Percentiles rank a stretch among this genome's conserved stretches.
These are phyloP conservation scores for Hanseniaspora singularis DNA, from an alignment of 805 yeast species.

Conservation along the genomic window DNA sequence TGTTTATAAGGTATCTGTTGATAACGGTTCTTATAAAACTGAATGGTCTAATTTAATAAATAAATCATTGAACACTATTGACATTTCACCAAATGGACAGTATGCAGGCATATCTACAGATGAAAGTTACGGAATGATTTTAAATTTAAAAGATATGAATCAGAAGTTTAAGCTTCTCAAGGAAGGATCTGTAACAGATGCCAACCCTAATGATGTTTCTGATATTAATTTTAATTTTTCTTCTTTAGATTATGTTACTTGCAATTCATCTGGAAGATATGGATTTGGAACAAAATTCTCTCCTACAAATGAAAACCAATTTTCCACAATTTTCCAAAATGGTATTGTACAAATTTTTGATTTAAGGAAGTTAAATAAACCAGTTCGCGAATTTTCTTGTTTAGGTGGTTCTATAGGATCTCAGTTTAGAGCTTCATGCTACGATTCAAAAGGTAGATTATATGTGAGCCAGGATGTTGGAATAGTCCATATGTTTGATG, in stretches of 20 bases:
- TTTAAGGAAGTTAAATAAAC: constrained; percentile 45
- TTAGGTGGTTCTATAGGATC: constrained; percentile 49
- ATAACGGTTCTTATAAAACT: neutral
- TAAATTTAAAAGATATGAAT: neutral
- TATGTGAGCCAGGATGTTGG: constrained; percentile 2
- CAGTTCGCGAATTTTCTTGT: constrained; percentile 45
- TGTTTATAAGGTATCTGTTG: neutral
- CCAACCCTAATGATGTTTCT: neutral
- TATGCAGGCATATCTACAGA: constrained; percentile 1
- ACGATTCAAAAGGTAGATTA: neutral
- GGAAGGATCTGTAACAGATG: neutral
- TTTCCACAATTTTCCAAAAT: constrained; percentile 76
- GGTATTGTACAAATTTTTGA: constrained; percentile 73
- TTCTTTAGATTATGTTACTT: neutral
- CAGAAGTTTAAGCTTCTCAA: neutral
- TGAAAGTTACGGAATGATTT: neutral
- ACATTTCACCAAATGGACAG: neutral
- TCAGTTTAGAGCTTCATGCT: constrained; percentile 47
- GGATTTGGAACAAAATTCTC: constrained; percentile 3
- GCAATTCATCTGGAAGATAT: neutral
- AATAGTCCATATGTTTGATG: neutral
- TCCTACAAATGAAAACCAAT: constrained; percentile 38
- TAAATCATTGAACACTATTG: neutral
- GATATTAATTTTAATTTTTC: neutral
- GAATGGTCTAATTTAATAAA: neutral